Evolutionary conservation across 352 stramenopile species (phyloP).

Genomic region (Pseudoperonospora humuli): DNA sequence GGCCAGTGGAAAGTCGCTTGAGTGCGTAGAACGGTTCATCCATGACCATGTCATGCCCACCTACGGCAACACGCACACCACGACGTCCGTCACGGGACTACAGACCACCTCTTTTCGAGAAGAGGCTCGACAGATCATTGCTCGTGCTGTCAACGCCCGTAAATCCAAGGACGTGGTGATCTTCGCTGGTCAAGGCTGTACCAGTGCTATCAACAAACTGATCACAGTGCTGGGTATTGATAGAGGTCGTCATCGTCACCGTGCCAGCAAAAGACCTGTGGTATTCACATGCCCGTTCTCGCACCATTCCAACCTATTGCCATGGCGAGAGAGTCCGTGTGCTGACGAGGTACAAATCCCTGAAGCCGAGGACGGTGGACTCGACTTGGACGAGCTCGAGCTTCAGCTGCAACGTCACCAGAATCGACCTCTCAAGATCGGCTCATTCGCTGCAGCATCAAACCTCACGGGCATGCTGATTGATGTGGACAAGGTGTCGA

Average conservation of each 20-base stretch:
- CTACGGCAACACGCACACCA: too few species aligned
- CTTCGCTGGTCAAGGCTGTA: constrained; percentile 87
- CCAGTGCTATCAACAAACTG: constrained; percentile 83
- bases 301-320: constrained; percentile 97
- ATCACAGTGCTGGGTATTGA: constrained; percentile 58
- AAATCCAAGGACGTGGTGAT: constrained; percentile 90
- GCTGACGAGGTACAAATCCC: constrained; percentile 78
- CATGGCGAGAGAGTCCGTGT: constrained; percentile 89
- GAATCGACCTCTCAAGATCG: constrained; percentile 65
- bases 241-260: constrained; percentile 17
- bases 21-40: constrained; percentile 89
- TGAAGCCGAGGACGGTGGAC: constrained; percentile 32
- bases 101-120: too few species aligned
- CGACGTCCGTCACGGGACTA: too few species aligned
- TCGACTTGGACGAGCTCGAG: constrained; percentile 58
- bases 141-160: constrained; percentile 76
- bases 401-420: constrained; percentile 41
- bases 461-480: constrained; percentile 93
- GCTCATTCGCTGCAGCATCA: constrained; percentile 88
- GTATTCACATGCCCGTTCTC: constrained; percentile 93
- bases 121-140: too few species aligned
- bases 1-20: constrained; percentile 82
- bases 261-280: constrained; percentile 43
- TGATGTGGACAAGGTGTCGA: constrained; percentile 86
- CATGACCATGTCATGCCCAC: too few species aligned